Evolutionary conservation across 257 asterid species (phyloP), one percentile per base, ranked within the genome.

Genomic region (Handroanthus guayacan): DNA sequence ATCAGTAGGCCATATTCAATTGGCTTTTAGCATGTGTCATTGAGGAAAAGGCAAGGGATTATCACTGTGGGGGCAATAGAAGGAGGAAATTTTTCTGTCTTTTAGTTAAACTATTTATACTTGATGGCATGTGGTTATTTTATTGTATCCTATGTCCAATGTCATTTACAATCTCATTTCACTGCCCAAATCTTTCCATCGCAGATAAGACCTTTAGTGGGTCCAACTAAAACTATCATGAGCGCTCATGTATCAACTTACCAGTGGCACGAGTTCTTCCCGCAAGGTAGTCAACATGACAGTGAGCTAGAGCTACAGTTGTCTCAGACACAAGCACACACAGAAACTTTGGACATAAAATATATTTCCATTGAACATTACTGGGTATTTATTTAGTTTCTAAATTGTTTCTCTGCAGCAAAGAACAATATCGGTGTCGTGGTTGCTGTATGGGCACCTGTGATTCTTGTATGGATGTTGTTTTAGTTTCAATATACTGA

Each of bases 251-350:
- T 95, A 82, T 67, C 78, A 74, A 10, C 76, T 77, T 95, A 91
- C 71, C 88, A 91, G 58, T 95, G 99, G 99, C 99, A 95, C 69
- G 99, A 95, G 45, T 95, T 95, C 86, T 95, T 95, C 65, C 99
- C 99, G 50, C 90, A 78, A 74, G 99, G 99, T 95, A 88, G 41
- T 78, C 52, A 34, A 50, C 81, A 43, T 45, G 60, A 67, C 72
- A 75, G 11, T 57, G 38, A 66, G 80, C 54, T 47, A 5, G 54
- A 36, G 12, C 39, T 44, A 56, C 69, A 47, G 11, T 47, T 13
- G 7, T 39, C 45, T 44, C 20, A 10, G 64, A 18, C 45, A 47
- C 45, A 41, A 71, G 47, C 61, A 31, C 72, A 44, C 45, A 41
- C 57, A 43, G 50, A 50, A 71, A 39, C 31, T 70, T 66, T 64